Base-by-base conservation (phyloP, 106 monocot genomes). In the Allium sativum region DNA sequence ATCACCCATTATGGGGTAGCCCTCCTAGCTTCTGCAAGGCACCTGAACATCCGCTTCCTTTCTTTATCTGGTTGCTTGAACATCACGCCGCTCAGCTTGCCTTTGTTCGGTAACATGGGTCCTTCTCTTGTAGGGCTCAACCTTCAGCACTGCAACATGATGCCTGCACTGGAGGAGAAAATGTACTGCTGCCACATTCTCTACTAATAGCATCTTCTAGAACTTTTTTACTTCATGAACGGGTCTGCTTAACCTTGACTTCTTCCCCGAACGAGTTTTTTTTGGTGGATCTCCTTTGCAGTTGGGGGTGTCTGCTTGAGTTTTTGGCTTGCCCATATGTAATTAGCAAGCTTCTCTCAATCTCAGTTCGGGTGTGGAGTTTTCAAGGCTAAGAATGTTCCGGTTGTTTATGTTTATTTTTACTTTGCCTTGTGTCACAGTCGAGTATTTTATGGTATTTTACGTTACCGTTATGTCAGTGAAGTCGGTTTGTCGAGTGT, bases 151-250 rank as follows among this genome's bases (percentile, higher is more conserved):
- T 93, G 88, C 86, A 81, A 73, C 64, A 17, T 74, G 19, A 80
- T 86, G 9, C 40, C 65, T 18, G 66, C 72, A 0, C 77, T 94
- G 15, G 76, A 77, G 75, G 78, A 83, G 71, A 79, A 88, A 70
- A 78, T 94, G 55, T 75, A 70, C 74, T 75, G 82, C 76, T 89
- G 93, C 41, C 83, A 94, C 61, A 79, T 94, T 72, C 74, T 94
- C 48, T 72, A 65, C 41, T 94, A 67, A 11, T 31, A 31, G 31
- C 31, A 5, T 31, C 31, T 31, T 31, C 31, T 31, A 31, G 31
- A 31, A 31, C 31, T 31, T 31, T 31, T 31, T 31, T 31, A 31
- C 31, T 31, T 31, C 31, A 31, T 31, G 31, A 5, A 2, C 5
- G 31, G 31, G 31, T 31, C 31, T 3, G 31, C 31, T 31, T 31